These are phyloP conservation scores for Didymella sp. DNA, from an alignment of 2,329 filamentous ascomycete genomes.

Conservation along the genomic window DNA sequence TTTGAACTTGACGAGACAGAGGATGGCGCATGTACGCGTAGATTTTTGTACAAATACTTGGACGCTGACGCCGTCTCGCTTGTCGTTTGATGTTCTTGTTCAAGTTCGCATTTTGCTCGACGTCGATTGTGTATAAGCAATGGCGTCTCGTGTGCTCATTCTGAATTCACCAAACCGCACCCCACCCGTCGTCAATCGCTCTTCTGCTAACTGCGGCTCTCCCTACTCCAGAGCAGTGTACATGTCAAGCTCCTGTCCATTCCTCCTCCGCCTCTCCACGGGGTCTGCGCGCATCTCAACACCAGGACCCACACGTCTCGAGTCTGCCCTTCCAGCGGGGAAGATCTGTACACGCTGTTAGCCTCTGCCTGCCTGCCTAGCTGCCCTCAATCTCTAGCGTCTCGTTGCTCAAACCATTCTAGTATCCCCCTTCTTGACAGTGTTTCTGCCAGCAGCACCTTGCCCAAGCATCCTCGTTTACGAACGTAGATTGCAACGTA, in stretches of 20 bases:
- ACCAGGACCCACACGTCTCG: conserved; percentile 77
- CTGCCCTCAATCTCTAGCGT: too few species aligned
- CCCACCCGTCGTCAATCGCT: too few species aligned
- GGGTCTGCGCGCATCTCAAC: conserved; percentile 78
- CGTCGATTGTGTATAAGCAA: too few species aligned
- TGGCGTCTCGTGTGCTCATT: too few species aligned
- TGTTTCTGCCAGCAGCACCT: too few species aligned
- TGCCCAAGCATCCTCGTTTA: too few species aligned
- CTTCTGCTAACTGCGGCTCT: too few species aligned
- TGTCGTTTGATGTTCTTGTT: conserved; percentile 1
- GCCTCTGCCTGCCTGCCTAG: neutral
- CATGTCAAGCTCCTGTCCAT: conserved; percentile 65
- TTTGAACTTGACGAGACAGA: conserved; percentile 3
- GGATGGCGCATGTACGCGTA: conserved; percentile 12
- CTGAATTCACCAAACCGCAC: too few species aligned
- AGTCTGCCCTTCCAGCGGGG: conserved; percentile 63
- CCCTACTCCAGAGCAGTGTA: conserved; percentile 71
- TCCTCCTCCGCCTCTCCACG: conserved; percentile 60
- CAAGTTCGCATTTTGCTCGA: too few species aligned
- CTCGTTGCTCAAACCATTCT: too few species aligned
- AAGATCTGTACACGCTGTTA: conserved; percentile 57
- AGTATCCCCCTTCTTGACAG: too few species aligned
- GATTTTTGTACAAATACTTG: conserved; percentile 26
- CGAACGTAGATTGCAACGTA: too few species aligned
- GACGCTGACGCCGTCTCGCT: conserved; percentile 22